A percentile compares a stretch with the other conserved stretches of the same genome.
These are phyloP conservation scores for Phascolomyces articulosus DNA, from an alignment of 371 early-diverging fungal genomes.

Conservation along the genomic window DNA sequence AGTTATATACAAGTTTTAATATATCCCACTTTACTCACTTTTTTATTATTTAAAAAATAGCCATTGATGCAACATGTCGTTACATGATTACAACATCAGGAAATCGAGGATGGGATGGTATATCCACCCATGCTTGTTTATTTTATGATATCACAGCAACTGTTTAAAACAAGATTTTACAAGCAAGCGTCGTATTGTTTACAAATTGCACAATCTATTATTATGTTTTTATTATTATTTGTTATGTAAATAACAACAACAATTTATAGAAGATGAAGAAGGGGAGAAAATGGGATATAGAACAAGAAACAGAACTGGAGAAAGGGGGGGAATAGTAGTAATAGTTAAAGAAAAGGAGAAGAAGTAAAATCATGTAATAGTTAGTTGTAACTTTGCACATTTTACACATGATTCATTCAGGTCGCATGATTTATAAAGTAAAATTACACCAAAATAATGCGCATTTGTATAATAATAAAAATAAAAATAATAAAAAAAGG, in stretches of 20 bases:
- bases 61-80: conserved; percentile 70
- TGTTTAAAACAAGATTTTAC: conserved; percentile 8
- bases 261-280: too few species aligned
- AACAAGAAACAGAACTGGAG: not conserved
- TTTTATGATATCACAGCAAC: conserved; percentile 75
- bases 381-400: not conserved
- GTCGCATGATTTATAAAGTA: conserved; percentile 7
- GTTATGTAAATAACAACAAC: not conserved
- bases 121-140: conserved; percentile 78
- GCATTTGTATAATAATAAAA: not conserved
- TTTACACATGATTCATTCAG: conserved; percentile 5
- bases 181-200: conserved; percentile 2
- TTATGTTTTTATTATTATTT: too few species aligned
- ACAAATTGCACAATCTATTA: conserved; percentile 14
- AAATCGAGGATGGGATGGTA: conserved; percentile 92
- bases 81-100: conserved; percentile 91
- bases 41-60: conserved; percentile 33
- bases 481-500: not conserved
- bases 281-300: too few species aligned
- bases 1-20: too few species aligned
- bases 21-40: too few species aligned
- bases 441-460: not conserved
- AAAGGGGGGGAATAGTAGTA: not conserved
- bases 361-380: not conserved
- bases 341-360: not conserved